Conservation (phyloP, 2,329 filamentous ascomycete genomes). For the Aspergillus ochraceus region DNA sequence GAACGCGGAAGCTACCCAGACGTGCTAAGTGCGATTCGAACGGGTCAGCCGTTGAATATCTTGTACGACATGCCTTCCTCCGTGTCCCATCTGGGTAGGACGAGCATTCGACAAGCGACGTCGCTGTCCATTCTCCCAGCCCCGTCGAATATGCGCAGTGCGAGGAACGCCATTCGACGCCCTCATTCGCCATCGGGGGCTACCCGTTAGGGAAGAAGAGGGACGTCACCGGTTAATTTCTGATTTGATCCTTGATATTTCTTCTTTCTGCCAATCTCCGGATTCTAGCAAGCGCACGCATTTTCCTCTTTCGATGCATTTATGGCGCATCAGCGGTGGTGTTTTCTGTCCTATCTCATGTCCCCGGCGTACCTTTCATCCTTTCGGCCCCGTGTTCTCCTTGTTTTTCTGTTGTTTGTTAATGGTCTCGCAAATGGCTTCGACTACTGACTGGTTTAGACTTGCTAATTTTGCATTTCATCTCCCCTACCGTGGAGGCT, state of each 20-base stretch:
- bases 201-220: constrained; percentile 22
- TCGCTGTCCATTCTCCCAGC: constrained; percentile 24
- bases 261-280: constrained; percentile 1
- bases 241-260: constrained; percentile 16
- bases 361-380: constrained; percentile 1
- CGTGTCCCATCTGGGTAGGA: constrained; percentile 16
- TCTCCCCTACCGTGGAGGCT: background rate
- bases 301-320: constrained; percentile 19
- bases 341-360: constrained; percentile 5
- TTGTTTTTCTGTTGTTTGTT: background rate
- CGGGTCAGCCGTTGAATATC: constrained; percentile 34
- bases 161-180: constrained; percentile 22
- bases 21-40: constrained; percentile 40
- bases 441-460: background rate
- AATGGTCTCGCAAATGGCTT: background rate
- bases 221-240: background rate
- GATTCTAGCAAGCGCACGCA: background rate
- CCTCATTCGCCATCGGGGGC: constrained; percentile 26
- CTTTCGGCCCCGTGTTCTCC: background rate
- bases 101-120: constrained; percentile 17
- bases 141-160: constrained; percentile 20
- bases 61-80: constrained; percentile 26
- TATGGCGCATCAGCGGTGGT: constrained; percentile 25
- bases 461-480: background rate
- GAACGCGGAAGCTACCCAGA: constrained; percentile 50